Base-by-base conservation (phyloP, 2,329 filamentous ascomycete genomes). In the Fusarium redolens region DNA sequence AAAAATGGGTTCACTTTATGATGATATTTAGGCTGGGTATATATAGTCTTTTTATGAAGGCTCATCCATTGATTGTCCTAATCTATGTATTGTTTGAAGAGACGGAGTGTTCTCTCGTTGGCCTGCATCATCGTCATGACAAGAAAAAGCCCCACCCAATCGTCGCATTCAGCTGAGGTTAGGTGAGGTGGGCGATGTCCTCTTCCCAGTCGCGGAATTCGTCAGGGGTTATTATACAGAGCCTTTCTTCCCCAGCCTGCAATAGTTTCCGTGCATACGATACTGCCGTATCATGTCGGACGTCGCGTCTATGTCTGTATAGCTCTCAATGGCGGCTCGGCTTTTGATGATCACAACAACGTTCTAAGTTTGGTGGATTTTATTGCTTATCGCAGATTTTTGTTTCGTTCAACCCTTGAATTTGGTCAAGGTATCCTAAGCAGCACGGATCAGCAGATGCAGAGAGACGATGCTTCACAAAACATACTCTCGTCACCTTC, bases 401-500 rank as follows among this genome's bases (percentile, higher is more conserved):
- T 13, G 52, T 31, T 60, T 31, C 43, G 35, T 72, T 90, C 83
- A 92, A 72, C 91, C 91, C 79, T 91, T 92, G 82, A 92, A 93
- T 72, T 90, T 92, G 65, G 89, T 87, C 38, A 93, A 83, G 15
- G 91, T 87, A 74, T 91, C 89, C 91, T 93, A 71, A 7, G 60
- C 30, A 17, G 14, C 11, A 59, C 7, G 43, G 30, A 31, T 78
- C 52, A 77, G 72, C 48, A 59, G 25, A 30, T 47, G 44, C 35
- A 37, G 12, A 47, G 11, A 37, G 35, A 40, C 12, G 61, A 31
- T 30, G 28, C 28, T 12, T 45, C 18, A 12, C 41, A 45, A 45
- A 65, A 82, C 89, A 68, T 84, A 94, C 92, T 81, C 92, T 90
- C 5, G 93, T 93, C 51, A 93, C 93, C 80, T 92, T 95, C 80